Evolutionary conservation across 2,329 filamentous ascomycete species (phyloP).

Genomic region (Hypocreales sp.): DNA sequence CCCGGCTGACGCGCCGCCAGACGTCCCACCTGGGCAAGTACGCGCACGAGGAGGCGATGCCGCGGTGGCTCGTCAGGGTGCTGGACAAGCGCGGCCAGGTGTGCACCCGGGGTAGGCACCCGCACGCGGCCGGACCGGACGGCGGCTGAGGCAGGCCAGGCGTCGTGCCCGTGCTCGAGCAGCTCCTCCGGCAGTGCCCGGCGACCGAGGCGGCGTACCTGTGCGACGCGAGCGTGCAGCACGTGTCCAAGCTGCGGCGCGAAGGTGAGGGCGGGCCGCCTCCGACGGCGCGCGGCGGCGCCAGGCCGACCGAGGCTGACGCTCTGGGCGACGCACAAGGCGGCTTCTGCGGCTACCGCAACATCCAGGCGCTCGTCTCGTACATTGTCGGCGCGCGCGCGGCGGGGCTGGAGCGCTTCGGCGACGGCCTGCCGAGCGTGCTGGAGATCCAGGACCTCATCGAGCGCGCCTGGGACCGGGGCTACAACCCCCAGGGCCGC

Average conservation of each 20-base stretch:
- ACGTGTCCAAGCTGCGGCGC: constrained; percentile 66
- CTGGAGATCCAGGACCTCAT: constrained; percentile 75
- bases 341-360: constrained; percentile 88
- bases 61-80: constrained; percentile 46
- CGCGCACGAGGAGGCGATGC: constrained; percentile 62
- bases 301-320: no score
- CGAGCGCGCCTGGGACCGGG: constrained; percentile 75
- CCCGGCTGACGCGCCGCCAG: constrained; percentile 9
- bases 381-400: constrained; percentile 50
- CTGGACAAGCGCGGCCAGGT: constrained; percentile 44
- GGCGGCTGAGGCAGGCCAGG: constrained; percentile 13
- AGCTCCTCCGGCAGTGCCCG: constrained; percentile 47
- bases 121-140: neutral
- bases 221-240: constrained; percentile 59
- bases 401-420: constrained; percentile 44
- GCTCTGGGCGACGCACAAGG: no score
- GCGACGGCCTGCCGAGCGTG: constrained; percentile 52
- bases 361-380: constrained; percentile 82
- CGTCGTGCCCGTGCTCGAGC: constrained; percentile 45
- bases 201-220: constrained; percentile 57
- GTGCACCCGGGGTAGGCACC: constrained; percentile 31
- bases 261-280: no score
- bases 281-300: no score
- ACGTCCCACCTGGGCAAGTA: constrained; percentile 55
- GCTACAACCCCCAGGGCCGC: constrained; percentile 60